These are phyloP conservation scores for Moesziomyces sp. DNA, from an alignment of 1,284 basidiomycete species.

Conservation along the genomic window DNA sequence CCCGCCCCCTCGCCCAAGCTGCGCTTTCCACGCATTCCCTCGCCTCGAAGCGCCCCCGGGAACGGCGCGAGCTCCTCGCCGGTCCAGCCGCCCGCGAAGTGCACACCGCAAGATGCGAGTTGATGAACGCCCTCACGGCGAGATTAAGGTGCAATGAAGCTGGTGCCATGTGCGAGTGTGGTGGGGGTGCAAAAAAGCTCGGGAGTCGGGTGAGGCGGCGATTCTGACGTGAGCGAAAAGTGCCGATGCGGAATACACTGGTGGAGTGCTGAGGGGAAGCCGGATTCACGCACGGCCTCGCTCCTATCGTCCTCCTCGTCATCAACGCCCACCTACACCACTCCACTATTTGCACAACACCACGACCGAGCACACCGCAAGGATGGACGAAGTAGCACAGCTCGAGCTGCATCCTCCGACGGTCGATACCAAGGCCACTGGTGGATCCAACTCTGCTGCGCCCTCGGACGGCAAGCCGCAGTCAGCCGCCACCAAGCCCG, in stretches of 20 bases:
- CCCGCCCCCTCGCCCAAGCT: not conserved
- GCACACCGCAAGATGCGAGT: no score
- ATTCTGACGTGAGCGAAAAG: constrained; percentile 14
- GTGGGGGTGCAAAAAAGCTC: no score
- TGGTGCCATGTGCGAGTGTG: no score
- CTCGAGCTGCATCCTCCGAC: constrained; percentile 22
- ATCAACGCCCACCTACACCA: no score
- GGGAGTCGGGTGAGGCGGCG: not conserved
- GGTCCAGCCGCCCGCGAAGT: not conserved
- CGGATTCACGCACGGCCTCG: no score
- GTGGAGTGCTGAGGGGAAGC: no score
- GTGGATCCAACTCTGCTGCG: not conserved
- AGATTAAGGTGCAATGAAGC: no score
- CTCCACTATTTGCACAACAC: no score
- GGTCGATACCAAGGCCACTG: not conserved
- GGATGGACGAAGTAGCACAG: constrained; percentile 15
- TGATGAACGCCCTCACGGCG: no score
- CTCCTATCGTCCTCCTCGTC: not conserved
- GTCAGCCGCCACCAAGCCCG: not conserved
- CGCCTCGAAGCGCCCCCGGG: no score
- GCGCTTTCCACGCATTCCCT: no score
- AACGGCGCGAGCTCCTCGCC: no score
- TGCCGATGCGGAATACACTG: not conserved
- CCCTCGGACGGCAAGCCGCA: not conserved
- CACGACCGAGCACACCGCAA: not conserved